phyloP scores from a whole-genome alignment of 108 stramenopile genomes.

The Pseudonitzschia pungens region DNA sequence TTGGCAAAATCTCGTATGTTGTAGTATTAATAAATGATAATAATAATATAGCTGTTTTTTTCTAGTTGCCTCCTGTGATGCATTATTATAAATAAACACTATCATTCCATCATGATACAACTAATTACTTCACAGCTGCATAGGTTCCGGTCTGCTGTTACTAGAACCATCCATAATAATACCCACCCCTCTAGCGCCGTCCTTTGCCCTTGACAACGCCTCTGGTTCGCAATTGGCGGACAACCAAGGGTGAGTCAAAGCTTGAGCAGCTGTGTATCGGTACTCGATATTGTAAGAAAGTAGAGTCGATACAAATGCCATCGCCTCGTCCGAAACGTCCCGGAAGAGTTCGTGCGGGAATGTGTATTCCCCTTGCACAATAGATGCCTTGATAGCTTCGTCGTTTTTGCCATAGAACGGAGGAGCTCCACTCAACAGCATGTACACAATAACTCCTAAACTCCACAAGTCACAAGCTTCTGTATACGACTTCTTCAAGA shows the following conservation, averaged over 20 bases:
- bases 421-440: conserved; percentile 89
- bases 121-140: conserved; percentile 54
- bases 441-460: conserved; percentile 93
- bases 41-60: not conserved
- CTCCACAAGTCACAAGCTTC: conserved; percentile 95
- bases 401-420: conserved; percentile 93
- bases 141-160: conserved; percentile 43
- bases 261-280: conserved; percentile 87
- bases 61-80: not conserved
- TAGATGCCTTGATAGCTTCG: conserved; percentile 87
- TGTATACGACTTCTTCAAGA: conserved; percentile 95
- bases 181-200: conserved; percentile 71
- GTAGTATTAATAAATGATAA: not conserved
- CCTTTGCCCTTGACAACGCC: conserved; percentile 60
- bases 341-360: conserved; percentile 87
- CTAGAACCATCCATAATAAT: conserved; percentile 25
- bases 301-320: conserved; percentile 87
- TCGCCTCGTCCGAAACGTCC: conserved; percentile 88
- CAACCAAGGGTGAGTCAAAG: conserved; percentile 86
- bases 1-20: no score
- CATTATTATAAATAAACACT: not conserved
- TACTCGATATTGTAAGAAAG: conserved; percentile 84
- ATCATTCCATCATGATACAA: not conserved
- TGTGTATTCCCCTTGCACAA: conserved; percentile 84
- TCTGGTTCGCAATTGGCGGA: conserved; percentile 76